A percentile compares a stretch with the other conserved stretches of the same genome.
These are phyloP conservation scores for Suhomyces atakaporum DNA, from an alignment of 1,139 yeast species.

Conservation along the genomic window DNA sequence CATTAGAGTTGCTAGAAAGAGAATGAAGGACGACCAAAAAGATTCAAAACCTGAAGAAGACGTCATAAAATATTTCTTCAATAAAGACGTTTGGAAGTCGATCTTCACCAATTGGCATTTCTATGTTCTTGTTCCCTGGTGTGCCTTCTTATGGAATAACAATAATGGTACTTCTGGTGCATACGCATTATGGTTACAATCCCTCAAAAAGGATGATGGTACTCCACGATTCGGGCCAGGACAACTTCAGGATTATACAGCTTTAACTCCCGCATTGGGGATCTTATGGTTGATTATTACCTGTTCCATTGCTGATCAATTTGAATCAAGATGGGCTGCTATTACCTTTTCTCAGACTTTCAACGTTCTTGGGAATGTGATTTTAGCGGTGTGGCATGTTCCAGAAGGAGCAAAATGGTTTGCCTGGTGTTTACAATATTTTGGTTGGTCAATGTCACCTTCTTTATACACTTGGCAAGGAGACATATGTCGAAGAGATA, in stretches of 20 bases:
- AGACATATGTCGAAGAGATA: slow-evolving; percentile 45
- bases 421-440: slow-evolving; percentile 45
- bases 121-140: slow-evolving; percentile 23
- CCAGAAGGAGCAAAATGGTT: slow-evolving; percentile 49
- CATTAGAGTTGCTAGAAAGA: slow-evolving; percentile 55
- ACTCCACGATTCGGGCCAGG: slow-evolving; percentile 29
- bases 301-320: slow-evolving; percentile 49
- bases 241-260: slow-evolving; percentile 37
- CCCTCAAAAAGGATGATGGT: slow-evolving; percentile 28
- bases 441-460: slow-evolving; percentile 52
- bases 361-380: slow-evolving; percentile 37
- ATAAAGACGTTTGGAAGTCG: slow-evolving; percentile 22
- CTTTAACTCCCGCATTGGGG: slow-evolving; percentile 56
- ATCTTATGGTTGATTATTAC: slow-evolving; percentile 46
- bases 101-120: slow-evolving; percentile 29
- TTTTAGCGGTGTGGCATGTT: slow-evolving; percentile 50
- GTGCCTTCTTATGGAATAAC: slow-evolving; percentile 31
- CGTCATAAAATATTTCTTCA: slow-evolving; percentile 26
- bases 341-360: slow-evolving; percentile 52
- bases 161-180: slow-evolving; percentile 50
- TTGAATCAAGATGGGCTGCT: slow-evolving; percentile 57
- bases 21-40: slow-evolving; percentile 48
- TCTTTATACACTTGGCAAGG: slow-evolving; percentile 47
- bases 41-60: slow-evolving; percentile 29
- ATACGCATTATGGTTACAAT: slow-evolving; percentile 40